phyloP scores from a whole-genome alignment of 805 yeast genomes.

The Barnettozyma pratensis region DNA sequence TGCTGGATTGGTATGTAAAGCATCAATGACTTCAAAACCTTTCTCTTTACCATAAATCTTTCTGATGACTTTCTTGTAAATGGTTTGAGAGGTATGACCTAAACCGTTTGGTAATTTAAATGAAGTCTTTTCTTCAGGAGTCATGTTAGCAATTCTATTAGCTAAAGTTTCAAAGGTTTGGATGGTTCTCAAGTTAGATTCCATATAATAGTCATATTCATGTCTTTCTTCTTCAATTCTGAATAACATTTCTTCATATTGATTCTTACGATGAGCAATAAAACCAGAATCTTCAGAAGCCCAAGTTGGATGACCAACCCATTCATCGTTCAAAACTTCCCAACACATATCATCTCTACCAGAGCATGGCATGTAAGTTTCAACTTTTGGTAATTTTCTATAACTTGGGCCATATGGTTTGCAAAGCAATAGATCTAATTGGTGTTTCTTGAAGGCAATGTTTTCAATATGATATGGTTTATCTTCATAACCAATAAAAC shows the following conservation, averaged over 20 bases:
- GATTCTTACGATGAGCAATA: conserved; percentile 97
- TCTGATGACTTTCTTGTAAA: conserved; percentile 88
- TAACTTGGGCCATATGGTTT: conserved; percentile 95
- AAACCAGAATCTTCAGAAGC: conserved; percentile 99
- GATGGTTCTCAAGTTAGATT: conserved; percentile 88
- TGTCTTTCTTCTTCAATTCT: conserved; percentile 97
- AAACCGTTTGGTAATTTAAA: conserved; percentile 90
- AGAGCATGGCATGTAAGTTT: conserved; percentile 94
- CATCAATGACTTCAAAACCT: conserved; percentile 94
- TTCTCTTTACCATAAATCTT: conserved; percentile 91
- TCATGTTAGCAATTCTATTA: conserved; percentile 88
- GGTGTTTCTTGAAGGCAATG: conserved; percentile 82
- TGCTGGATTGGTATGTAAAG: conserved; percentile 91
- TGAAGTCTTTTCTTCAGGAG: conserved; percentile 77
- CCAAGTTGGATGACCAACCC: conserved; percentile 99
- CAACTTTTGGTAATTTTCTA: conserved; percentile 86
- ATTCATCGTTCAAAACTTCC: conserved; percentile 97
- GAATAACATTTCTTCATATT: conserved; percentile 92
- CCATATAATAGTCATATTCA: conserved; percentile 95
- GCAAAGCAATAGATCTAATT: conserved; percentile 82
- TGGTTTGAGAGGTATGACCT: conserved; percentile 87
- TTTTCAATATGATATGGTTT: conserved; percentile 84
- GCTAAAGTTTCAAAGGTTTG: conserved; percentile 95
- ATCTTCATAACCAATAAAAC: conserved; percentile 84
- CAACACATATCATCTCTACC: conserved; percentile 99